Evolutionary conservation across 1,284 basidiomycete species (phyloP).

Genomic region (Papiliotrema nemorosa): DNA sequence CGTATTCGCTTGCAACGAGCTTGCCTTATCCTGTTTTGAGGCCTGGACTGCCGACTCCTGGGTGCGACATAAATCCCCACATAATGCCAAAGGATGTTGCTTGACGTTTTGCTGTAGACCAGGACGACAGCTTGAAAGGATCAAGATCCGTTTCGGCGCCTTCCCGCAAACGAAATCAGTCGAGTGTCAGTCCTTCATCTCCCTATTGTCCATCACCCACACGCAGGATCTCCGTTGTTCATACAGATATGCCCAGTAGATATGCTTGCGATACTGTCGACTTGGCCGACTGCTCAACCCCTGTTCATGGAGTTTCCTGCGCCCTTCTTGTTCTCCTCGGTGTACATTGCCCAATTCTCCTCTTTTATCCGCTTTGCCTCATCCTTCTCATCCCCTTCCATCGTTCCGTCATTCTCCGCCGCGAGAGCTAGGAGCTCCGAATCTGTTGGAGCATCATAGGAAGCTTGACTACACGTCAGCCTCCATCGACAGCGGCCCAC

Average conservation of each 20-base stretch:
- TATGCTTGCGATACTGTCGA: not conserved
- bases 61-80: not conserved
- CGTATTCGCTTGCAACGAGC: too few species aligned
- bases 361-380: conserved; percentile 77
- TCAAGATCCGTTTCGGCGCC: not conserved
- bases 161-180: not conserved
- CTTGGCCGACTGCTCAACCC: too few species aligned
- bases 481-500: conserved; percentile 37
- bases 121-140: not conserved
- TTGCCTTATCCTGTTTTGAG: too few species aligned
- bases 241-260: too few species aligned
- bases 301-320: conserved; percentile 94
- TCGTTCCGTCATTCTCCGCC: conserved; percentile 78
- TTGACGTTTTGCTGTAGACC: not conserved
- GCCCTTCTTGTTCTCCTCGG: conserved; percentile 73
- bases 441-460: conserved; percentile 64
- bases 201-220: not conserved
- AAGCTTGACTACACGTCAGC: conserved; percentile 59
- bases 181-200: not conserved
- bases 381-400: conserved; percentile 62
- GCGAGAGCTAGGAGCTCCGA: conserved; percentile 73
- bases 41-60: too few species aligned
- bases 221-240: too few species aligned
- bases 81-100: not conserved
- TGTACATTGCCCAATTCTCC: conserved; percentile 80